Base-by-base conservation (phyloP, 768 basidiomycete species). In the Tylopilus rubrobrunneus region DNA sequence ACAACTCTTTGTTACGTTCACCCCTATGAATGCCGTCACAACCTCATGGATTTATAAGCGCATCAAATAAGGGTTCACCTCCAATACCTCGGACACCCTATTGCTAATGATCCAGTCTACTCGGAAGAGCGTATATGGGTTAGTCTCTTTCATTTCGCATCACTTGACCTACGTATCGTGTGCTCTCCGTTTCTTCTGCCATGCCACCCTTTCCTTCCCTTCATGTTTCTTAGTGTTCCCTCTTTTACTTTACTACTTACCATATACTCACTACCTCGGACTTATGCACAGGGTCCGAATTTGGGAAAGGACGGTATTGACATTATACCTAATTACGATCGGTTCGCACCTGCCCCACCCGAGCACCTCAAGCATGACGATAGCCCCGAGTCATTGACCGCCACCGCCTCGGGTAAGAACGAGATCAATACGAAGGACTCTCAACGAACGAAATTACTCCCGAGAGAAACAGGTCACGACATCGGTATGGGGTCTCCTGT, bases 61-160 rank as follows among this genome's bases (percentile, higher is more conserved):
- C 97, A 99, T 72, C 97, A 99, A 71, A 90, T 98, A 53, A 82
- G 97, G 47, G 96, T 99, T 4, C 97, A 99, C 66, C 80, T 99
- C 3, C 97, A 98, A 71, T 98, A 81, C 70, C 82, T 99, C 52
- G 97, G 96, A 1, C 76, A 90, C 65, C 88, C 97, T 0, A 93
- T 99, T 57, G 90, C 92, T 11, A 98, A 99, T 66, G 97, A 98
- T 61, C 91, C 94, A 2, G 80, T 98, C 3, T 99, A 99, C 70
- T 87, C 88, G 17, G 87, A 89, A 55, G 74, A 76, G 33, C 79
- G 78, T 39, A 89, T 90, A 48, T 92, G 89, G 89, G 89, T 84
- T 61, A 33, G 73, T 66, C 23, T 36, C n/a, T 33, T 47, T 42
- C 17, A 14, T 9, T 55, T 21, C 21, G 17, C 9, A n/a, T 45